These are phyloP conservation scores for Fusarium newnesense DNA, from an alignment of 2,329 filamentous ascomycete species.

Conservation along the genomic window DNA sequence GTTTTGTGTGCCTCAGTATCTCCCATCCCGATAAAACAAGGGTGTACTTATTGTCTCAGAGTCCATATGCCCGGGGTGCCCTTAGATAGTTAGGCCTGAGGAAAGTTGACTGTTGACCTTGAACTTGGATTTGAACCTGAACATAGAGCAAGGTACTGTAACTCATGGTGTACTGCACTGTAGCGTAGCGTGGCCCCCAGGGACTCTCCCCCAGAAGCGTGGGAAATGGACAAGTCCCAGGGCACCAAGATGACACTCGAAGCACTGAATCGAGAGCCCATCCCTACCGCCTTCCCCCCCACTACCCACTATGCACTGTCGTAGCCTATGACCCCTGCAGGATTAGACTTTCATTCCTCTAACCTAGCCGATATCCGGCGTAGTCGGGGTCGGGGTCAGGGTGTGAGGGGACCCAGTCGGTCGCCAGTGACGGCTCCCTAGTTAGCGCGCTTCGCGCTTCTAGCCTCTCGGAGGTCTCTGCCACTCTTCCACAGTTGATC, in stretches of 20 bases:
- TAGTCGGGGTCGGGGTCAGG: slow-evolving; percentile 18
- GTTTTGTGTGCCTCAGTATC: slow-evolving; percentile 2
- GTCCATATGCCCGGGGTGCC: slow-evolving; percentile 10
- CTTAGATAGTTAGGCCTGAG: slow-evolving; percentile 12
- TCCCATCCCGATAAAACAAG: slow-evolving; percentile 1
- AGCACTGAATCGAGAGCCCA: slow-evolving; percentile 26
- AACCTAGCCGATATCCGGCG: slow-evolving; percentile 42
- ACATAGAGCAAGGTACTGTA: neutral
- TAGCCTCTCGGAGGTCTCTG: neutral
- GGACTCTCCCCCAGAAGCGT: slow-evolving; percentile 27
- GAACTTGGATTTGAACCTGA: neutral
- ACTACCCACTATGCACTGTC: slow-evolving; percentile 6
- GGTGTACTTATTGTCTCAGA: slow-evolving; percentile 22
- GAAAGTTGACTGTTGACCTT: neutral
- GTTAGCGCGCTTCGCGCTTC: slow-evolving; percentile 22
- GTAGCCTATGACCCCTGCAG: slow-evolving; percentile 20
- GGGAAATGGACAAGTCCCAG: slow-evolving; percentile 20
- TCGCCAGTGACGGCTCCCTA: slow-evolving; percentile 8
- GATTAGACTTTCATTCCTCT: slow-evolving; percentile 41
- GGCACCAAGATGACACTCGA: slow-evolving; percentile 23
- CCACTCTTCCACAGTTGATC: neutral
- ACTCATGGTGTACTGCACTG: slow-evolving; percentile 2
- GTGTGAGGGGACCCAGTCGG: neutral
- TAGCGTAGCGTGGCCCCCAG: slow-evolving; percentile 7
- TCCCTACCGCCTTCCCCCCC: neutral